Percentiles rank a stretch among this genome's conserved stretches.
Evolutionary conservation across 805 yeast species (phyloP).

Genomic region (Saccharomycodes ludwigii): DNA sequence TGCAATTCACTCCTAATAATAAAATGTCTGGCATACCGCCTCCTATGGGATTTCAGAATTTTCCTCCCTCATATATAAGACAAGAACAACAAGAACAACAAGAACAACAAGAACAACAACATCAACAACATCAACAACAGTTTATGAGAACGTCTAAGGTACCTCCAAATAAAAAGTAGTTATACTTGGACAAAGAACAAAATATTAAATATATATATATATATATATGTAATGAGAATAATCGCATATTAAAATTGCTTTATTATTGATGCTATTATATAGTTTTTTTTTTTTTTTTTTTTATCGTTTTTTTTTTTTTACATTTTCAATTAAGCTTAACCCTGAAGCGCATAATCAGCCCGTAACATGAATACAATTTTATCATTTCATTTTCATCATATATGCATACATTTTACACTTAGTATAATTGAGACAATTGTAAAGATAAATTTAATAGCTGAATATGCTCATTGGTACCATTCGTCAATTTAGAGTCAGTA

Average conservation of each 20-base stretch:
- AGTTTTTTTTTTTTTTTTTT: background rate
- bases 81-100: constrained; percentile 11
- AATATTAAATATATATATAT: background rate
- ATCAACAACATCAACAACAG: constrained; percentile 5
- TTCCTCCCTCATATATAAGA: constrained; percentile 3
- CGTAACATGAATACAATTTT: too few relatives aligned
- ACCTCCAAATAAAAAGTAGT: constrained; percentile 4
- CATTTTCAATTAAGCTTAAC: too few relatives aligned
- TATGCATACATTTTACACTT: too few relatives aligned
- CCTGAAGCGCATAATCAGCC: too few relatives aligned
- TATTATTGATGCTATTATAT: too few relatives aligned
- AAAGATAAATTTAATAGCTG: constrained; percentile 58
- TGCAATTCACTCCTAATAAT: background rate
- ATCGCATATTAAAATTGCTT: too few relatives aligned
- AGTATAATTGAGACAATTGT: constrained; percentile 35
- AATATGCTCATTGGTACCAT: constrained; percentile 83
- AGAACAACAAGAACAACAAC: constrained; percentile 3
- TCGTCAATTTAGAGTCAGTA: constrained; percentile 60
- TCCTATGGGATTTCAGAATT: constrained; percentile 1
- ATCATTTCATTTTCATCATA: too few relatives aligned
- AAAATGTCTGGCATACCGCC: constrained; percentile 2
- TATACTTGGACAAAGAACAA: constrained; percentile 11
- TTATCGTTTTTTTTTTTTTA: constrained; percentile 4
- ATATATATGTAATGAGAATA: background rate
- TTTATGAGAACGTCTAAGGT: background rate